Evolutionary conservation across 2,329 filamentous ascomycete genomes (phyloP).

Genomic region (Trichoderma polysporum): DNA sequence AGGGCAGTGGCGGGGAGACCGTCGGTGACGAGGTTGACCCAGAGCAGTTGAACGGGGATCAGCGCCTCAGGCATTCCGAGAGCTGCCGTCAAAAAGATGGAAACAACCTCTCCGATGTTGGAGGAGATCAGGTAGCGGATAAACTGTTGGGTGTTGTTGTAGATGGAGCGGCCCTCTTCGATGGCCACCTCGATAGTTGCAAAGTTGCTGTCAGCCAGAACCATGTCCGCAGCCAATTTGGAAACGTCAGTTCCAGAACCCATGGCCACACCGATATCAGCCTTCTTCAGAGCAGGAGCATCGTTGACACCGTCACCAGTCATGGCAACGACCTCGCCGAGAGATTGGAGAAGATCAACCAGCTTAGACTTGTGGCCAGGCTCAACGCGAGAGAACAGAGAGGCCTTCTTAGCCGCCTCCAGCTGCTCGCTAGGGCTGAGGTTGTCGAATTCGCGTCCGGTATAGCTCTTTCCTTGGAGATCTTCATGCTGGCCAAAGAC

Average conservation of each 20-base stretch:
- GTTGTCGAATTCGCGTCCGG: constrained; percentile 90
- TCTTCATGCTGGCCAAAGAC: constrained; percentile 83
- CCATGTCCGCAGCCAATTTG: constrained; percentile 97
- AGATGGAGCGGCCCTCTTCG: constrained; percentile 96
- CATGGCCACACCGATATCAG: constrained; percentile 98
- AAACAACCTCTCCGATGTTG: constrained; percentile 98
- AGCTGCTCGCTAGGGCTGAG: constrained; percentile 77
- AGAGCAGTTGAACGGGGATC: constrained; percentile 94
- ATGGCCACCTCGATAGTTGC: constrained; percentile 95
- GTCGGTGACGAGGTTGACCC: constrained; percentile 98
- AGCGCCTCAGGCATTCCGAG: constrained; percentile 96
- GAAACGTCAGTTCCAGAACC: constrained; percentile 96
- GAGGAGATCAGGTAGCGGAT: constrained; percentile 99
- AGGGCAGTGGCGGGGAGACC: constrained; percentile 93
- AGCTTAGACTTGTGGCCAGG: constrained; percentile 96
- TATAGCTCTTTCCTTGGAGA: constrained; percentile 88
- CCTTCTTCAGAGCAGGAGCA: constrained; percentile 95
- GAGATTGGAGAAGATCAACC: constrained; percentile 90
- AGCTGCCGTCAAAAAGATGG: constrained; percentile 95
- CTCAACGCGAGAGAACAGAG: constrained; percentile 93
- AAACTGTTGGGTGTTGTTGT: constrained; percentile 99
- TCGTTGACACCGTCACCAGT: constrained; percentile 99
- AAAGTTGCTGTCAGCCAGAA: constrained; percentile 97
- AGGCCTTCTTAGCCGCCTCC: constrained; percentile 79
- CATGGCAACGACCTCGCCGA: constrained; percentile 96